A percentile compares a stretch with the other conserved stretches of the same genome.
phyloP scores from a whole-genome alignment of 2,329 filamentous ascomycete species.

The Fusarium sp. region DNA sequence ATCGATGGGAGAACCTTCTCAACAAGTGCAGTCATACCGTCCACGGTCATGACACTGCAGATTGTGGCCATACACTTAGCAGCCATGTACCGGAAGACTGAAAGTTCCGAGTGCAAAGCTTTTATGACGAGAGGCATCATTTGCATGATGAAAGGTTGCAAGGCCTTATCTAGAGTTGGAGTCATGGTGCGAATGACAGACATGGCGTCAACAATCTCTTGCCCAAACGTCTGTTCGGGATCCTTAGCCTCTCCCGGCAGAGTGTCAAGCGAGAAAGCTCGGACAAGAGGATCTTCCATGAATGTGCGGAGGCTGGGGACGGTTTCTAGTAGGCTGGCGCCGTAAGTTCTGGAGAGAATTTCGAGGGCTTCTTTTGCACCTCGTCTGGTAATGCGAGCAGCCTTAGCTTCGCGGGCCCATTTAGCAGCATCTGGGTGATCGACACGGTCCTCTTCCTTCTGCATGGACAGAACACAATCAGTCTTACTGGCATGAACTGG shows the following conservation, averaged over 20 bases:
- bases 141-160: constrained; percentile 83
- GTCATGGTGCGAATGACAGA: constrained; percentile 91
- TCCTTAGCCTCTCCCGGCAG: constrained; percentile 79
- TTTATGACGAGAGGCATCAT: constrained; percentile 88
- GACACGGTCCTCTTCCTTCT: constrained; percentile 95
- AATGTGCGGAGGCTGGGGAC: constrained; percentile 83
- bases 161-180: constrained; percentile 81
- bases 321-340: constrained; percentile 77
- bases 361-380: constrained; percentile 95
- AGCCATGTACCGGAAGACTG: constrained; percentile 94
- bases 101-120: constrained; percentile 86
- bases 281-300: constrained; percentile 82
- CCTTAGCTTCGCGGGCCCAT: constrained; percentile 88
- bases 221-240: constrained; percentile 79
- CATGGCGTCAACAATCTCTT: constrained; percentile 92
- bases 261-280: constrained; percentile 74
- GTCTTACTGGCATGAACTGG: constrained; percentile 81
- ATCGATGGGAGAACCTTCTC: constrained; percentile 93
- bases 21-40: constrained; percentile 95
- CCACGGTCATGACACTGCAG: constrained; percentile 93
- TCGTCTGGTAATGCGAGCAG: constrained; percentile 87
- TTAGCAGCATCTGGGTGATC: constrained; percentile 91
- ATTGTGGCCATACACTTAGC: constrained; percentile 97
- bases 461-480: constrained; percentile 86
- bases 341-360: constrained; percentile 83